Conservation (phyloP, 2,329 filamentous ascomycete species). For the Cladorrhinum sp. region DNA sequence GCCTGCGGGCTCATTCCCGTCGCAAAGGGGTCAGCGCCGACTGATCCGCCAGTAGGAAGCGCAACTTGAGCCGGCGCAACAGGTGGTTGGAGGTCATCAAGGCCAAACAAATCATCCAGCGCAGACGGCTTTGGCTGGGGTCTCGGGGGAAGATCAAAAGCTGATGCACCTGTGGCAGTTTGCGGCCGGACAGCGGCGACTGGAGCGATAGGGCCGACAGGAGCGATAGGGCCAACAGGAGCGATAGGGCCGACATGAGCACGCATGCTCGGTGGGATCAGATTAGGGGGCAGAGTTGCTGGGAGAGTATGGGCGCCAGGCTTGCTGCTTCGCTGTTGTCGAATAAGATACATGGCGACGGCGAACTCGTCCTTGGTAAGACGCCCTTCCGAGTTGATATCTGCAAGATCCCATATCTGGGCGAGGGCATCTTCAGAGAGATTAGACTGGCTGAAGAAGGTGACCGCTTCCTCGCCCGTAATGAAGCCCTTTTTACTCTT, state of each 20-base stretch:
- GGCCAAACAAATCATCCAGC: constrained; percentile 87
- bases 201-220: background rate
- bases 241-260: constrained; percentile 37
- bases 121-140: constrained; percentile 60
- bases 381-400: constrained; percentile 86
- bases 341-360: constrained; percentile 94
- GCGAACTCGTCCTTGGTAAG: constrained; percentile 89
- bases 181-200: constrained; percentile 40
- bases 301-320: constrained; percentile 66
- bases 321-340: constrained; percentile 77
- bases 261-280: constrained; percentile 86
- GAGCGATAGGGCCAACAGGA: background rate
- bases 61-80: constrained; percentile 54
- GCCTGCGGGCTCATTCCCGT: constrained; percentile 45
- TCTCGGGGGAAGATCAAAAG: constrained; percentile 48
- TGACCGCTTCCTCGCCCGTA: constrained; percentile 89
- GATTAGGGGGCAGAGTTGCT: constrained; percentile 69
- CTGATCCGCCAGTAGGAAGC: constrained; percentile 73
- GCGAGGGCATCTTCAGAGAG: constrained; percentile 85
- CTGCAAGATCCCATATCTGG: constrained; percentile 95
- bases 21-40: constrained; percentile 60
- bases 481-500: constrained; percentile 78
- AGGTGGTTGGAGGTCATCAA: constrained; percentile 63
- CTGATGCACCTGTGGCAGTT: constrained; percentile 49
- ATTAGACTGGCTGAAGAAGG: constrained; percentile 89